A percentile compares a stretch with the other conserved stretches of the same genome.
Evolutionary conservation across 75 land plant species (phyloP).

Genomic region (Picea glauca): DNA sequence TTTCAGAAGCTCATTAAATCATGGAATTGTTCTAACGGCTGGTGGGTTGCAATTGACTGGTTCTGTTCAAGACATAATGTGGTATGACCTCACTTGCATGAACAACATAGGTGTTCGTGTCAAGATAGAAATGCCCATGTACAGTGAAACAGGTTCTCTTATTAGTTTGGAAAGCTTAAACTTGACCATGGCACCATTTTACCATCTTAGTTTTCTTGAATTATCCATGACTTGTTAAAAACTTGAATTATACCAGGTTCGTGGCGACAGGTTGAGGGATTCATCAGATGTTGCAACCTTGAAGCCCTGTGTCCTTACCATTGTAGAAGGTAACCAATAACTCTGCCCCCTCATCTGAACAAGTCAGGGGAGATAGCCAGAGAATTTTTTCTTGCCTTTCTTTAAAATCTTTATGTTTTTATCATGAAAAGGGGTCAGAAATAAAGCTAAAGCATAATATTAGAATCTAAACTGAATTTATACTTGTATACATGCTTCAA

Average conservation of each 20-base stretch:
- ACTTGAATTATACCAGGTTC: slow-evolving; percentile 37
- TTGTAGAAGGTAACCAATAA: slow-evolving; percentile 63
- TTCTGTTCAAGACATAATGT: not conserved
- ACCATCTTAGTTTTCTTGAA: not conserved
- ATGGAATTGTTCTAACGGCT: not conserved
- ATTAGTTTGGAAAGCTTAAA: not conserved
- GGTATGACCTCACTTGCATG: not conserved
- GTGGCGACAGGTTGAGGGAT: slow-evolving; percentile 63
- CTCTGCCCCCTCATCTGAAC: not conserved
- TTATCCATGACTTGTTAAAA: not conserved
- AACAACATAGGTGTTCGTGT: not conserved
- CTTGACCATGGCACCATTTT: not conserved
- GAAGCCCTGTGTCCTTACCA: slow-evolving; percentile 71
- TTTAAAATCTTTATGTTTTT: not conserved
- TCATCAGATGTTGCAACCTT: slow-evolving; percentile 66
- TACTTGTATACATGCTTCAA: not conserved
- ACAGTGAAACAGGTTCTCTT: not conserved
- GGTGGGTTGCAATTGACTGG: not conserved
- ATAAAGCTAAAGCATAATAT: not conserved
- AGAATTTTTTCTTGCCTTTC: not conserved
- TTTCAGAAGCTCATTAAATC: too few relatives aligned
- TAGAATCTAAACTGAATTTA: not conserved
- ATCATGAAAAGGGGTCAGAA: not conserved
- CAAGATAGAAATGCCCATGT: not conserved
- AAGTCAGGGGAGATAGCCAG: not conserved